A percentile compares a stretch with the other conserved stretches of the same genome.
Conservation (phyloP, 2,329 filamentous ascomycete genomes). For the Aspergillus neoniger region DNA sequence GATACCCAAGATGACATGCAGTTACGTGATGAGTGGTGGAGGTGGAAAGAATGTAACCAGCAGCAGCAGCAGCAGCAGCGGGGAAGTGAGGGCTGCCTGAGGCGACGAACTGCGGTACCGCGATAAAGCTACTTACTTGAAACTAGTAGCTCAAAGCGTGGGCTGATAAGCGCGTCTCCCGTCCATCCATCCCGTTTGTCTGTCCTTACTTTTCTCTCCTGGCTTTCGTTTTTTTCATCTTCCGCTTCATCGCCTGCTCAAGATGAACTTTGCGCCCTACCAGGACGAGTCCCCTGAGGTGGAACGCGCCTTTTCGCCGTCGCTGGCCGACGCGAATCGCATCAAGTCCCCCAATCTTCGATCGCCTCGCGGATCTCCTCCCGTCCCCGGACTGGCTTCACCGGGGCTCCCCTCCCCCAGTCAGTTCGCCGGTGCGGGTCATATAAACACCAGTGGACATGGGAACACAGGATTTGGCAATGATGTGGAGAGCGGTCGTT, state of each 20-base stretch:
- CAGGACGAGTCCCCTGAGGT: constrained; percentile 89
- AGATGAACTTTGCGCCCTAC: constrained; percentile 95
- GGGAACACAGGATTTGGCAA: constrained; percentile 43
- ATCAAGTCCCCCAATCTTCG: constrained; percentile 56
- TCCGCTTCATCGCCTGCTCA: constrained; percentile 21
- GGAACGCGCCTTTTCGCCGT: constrained; percentile 76
- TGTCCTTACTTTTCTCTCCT: neutral
- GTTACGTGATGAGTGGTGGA: neutral
- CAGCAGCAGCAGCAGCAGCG: neutral
- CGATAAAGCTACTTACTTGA: neutral
- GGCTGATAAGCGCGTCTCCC: constrained; percentile 2
- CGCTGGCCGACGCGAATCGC: constrained; percentile 49
- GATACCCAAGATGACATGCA: constrained; percentile 18
- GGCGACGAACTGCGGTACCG: constrained; percentile 3
- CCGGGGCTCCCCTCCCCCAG: constrained; percentile 43
- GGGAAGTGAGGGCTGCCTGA: neutral
- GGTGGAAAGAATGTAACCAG: neutral
- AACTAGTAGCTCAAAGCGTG: neutral
- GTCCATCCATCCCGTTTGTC: neutral
- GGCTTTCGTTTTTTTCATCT: constrained; percentile 2
- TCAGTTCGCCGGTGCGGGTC: constrained; percentile 40
- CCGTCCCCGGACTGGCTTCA: constrained; percentile 47
- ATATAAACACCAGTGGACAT: constrained; percentile 31
- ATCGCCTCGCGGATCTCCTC: constrained; percentile 55
- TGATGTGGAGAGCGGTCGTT: constrained; percentile 54